Conservation (phyloP, 1,139 yeast species). For the Geotrichum siamense region DNA sequence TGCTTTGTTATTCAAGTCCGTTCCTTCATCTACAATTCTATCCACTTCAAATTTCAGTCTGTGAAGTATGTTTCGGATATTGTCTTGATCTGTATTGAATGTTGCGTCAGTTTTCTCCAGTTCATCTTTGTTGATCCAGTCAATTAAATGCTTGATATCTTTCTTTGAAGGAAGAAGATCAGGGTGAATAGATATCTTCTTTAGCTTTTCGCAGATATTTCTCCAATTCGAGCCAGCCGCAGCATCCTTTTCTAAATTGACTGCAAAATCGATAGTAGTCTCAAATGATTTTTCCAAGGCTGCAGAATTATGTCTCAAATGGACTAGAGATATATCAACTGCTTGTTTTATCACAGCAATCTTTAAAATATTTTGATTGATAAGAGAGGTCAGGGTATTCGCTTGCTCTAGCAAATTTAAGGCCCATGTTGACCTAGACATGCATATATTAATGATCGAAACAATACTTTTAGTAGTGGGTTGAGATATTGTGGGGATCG, state of each 20-base stretch:
- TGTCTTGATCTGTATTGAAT: constrained; percentile 16
- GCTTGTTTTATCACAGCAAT: constrained; percentile 27
- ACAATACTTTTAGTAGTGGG: constrained; percentile 16
- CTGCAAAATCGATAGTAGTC: constrained; percentile 25
- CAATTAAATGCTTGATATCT: constrained; percentile 19
- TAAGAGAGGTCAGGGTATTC: constrained; percentile 12
- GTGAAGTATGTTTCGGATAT: constrained; percentile 16
- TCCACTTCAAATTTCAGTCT: constrained; percentile 21
- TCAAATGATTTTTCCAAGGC: constrained; percentile 26
- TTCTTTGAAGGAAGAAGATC: constrained; percentile 15
- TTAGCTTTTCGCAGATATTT: constrained; percentile 19
- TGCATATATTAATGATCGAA: constrained; percentile 15
- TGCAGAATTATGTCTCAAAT: constrained; percentile 27
- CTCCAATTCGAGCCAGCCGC: constrained; percentile 25
- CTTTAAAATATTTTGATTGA: constrained; percentile 18
- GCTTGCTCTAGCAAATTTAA: constrained; percentile 11
- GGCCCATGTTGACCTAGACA: constrained; percentile 19
- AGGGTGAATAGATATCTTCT: constrained; percentile 15
- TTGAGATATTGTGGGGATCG: constrained; percentile 12
- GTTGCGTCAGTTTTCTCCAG: constrained; percentile 19
- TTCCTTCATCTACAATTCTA: constrained; percentile 22
- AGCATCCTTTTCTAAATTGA: constrained; percentile 25
- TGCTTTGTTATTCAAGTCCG: constrained; percentile 20
- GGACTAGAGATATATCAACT: constrained; percentile 27
- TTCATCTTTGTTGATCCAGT: constrained; percentile 26